Base-by-base conservation (phyloP, 495 filamentous ascomycete genomes). In the Glarea lozoyensis region DNA sequence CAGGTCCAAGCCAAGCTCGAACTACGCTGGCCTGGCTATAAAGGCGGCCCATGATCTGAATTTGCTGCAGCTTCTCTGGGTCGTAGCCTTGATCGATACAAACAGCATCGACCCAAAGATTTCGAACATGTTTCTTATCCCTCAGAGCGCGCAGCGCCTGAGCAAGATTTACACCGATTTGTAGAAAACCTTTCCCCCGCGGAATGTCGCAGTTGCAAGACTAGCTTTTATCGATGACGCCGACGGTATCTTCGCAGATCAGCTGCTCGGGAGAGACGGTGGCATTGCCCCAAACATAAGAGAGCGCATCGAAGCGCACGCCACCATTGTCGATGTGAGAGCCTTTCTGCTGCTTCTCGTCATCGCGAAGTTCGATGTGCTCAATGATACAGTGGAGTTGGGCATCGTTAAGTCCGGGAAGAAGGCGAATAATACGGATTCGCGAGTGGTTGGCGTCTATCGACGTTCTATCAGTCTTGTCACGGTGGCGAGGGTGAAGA, bases 1-100 rank as follows among this genome's bases (percentile, higher is more conserved):
- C 25, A 29, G 25, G 25, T 29, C 64, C 64, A 38, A 66, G 54
- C 60, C 60, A 64, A 2, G 56, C 39, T 23, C 60, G 39, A 7
- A 59, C 51, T 13, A 36, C 11, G 0, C 38, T 45, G 12, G 63
- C 57, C 21, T 52, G 38, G 4, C 35, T 41, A 47, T 59, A 66
- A 45, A 66, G 64, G 11, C 36, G 35, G 10, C 40, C 40, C 63
- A 66, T 66, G 12, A 57, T 47, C 16, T 32, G 19, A 2, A 66
- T 59, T 40, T 66, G 63, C 0, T 43, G 27, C 15, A 30, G 39
- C 37, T 54, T 60, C 37, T 66, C 63, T 1, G 15, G n/a, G 6
- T 30, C 33, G 40, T 64, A 44, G 10, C 41, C 37, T 42, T 67
- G 64, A 52, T 67, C 45, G 35, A 67, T 64, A 47, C 64, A 67